Percentiles rank a stretch among this genome's conserved stretches.
These are phyloP conservation scores for Pichia sp. DNA, from an alignment of 1,139 yeast genomes.

Conservation along the genomic window DNA sequence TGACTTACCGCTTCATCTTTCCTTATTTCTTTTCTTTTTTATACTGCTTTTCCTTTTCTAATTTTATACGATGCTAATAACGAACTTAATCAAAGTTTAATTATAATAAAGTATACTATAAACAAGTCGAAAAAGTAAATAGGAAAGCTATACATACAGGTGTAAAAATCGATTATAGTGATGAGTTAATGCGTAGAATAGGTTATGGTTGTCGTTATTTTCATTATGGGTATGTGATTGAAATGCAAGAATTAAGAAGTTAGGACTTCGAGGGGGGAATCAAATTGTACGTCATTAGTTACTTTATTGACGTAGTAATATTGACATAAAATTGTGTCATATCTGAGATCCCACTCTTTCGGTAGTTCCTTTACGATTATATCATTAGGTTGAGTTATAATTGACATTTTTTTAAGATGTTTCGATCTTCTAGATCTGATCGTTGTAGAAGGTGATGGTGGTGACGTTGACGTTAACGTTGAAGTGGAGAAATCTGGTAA, in stretches of 20 bases:
- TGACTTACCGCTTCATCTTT: too few species aligned
- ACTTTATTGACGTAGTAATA: conserved; percentile 25
- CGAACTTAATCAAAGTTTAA: too few species aligned
- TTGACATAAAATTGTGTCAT: conserved; percentile 26
- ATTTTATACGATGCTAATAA: too few species aligned
- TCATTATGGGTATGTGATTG: conserved; percentile 1
- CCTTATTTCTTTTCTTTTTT: too few species aligned
- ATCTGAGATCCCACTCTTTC: conserved; percentile 27
- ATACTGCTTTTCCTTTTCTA: too few species aligned
- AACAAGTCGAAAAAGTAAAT: too few species aligned
- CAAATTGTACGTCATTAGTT: conserved; percentile 27
- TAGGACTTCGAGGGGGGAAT: conserved; percentile 28
- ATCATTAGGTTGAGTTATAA: background rate
- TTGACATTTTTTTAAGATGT: background rate
- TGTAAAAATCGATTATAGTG: background rate
- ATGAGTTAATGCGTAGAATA: background rate
- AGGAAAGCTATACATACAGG: background rate
- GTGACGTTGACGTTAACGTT: too few species aligned
- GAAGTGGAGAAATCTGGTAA: conserved; percentile 35
- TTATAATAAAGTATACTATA: too few species aligned
- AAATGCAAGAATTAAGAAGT: too few species aligned
- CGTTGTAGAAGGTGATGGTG: too few species aligned
- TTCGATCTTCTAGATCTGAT: background rate
- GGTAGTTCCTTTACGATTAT: conserved; percentile 17
- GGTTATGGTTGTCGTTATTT: background rate